Base-by-base conservation (phyloP, 805 yeast species). In the Metschnikowia picachoensis region DNA sequence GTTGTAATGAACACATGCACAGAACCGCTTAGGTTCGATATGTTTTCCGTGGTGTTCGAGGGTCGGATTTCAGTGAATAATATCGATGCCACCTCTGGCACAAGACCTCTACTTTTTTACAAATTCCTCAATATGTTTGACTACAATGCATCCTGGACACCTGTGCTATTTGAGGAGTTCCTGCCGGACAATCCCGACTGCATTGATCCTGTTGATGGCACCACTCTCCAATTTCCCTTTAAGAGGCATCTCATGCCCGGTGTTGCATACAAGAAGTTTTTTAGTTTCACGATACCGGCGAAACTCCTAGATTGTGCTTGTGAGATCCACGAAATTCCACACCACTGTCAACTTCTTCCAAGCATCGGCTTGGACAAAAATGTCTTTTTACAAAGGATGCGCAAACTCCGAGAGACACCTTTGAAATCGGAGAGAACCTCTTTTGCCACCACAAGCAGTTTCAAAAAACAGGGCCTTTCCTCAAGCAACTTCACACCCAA, bases 251-350 rank as follows among this genome's bases (percentile, higher is more conserved):
- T 71, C 29, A 51, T 42, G 20, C 65, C 66, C 3, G 50, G 55
- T 1, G 55, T 51, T 25, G 57, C 54, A 13, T 62, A 63, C 55
- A 63, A 63, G 52, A 68, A 68, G 50, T 70, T 68, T 50, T 71
- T 70, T 53, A 60, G 68, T 8, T 71, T 71, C 55, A 65, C 61
- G 38, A 41, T 71, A 12, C 76, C 76, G 0, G 67, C 62, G 9
- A 55, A 56, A 48, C 56, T 63, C 25, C 55, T 63, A 48, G 67
- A 63, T 45, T 60, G 64, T 40, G 59, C 64, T 9, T 63, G 67
- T 37, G 64, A 60, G 36, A 30, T 48, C 10, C 67, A 63, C 44
- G 53, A 50, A 30, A 48, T 62, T 32, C 56, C 58, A n/a, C 35
- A 47, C 20, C 67, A 63, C 49, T 56, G 61, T 37, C 51, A 52